Evolutionary conservation across 139 green algal species (phyloP).

Genomic region (Raphidocelis subcapitata): DNA sequence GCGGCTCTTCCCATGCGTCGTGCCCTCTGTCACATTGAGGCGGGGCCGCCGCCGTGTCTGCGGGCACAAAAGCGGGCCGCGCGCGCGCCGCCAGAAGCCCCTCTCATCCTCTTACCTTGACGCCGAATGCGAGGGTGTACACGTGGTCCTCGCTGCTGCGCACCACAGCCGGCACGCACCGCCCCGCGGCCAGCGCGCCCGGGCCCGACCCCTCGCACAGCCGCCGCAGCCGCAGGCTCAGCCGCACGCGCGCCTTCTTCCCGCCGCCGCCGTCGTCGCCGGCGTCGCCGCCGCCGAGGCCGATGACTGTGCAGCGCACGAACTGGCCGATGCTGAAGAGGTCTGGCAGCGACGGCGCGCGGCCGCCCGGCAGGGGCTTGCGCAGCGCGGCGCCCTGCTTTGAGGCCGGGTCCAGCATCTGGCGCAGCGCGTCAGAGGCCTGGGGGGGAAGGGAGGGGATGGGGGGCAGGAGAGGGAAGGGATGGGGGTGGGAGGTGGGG

Average conservation of each 20-base stretch:
- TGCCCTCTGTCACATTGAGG: no score
- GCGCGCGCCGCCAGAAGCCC: no score
- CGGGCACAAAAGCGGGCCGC: no score
- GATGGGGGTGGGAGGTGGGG: background rate
- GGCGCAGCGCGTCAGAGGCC: conserved; percentile 65
- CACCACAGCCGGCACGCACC: conserved; percentile 68
- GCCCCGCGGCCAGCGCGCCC: conserved; percentile 34
- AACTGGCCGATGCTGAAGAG: conserved; percentile 78
- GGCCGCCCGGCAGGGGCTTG: background rate
- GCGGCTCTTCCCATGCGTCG: no score
- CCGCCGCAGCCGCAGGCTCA: conserved; percentile 39
- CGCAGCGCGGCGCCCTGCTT: conserved; percentile 30
- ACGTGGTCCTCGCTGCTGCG: conserved; percentile 89
- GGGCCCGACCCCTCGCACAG: conserved; percentile 21
- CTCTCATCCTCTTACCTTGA: conserved; percentile 55
- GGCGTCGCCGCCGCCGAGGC: conserved; percentile 7
- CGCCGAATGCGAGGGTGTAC: conserved; percentile 77
- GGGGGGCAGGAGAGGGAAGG: background rate
- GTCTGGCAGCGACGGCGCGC: conserved; percentile 22
- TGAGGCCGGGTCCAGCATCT: conserved; percentile 6
- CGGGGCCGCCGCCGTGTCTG: no score
- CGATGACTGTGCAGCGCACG: conserved; percentile 62
- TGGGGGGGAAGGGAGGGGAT: conserved; percentile 26
- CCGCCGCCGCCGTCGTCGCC: background rate
- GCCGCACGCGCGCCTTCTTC: conserved; percentile 52